Percentiles rank a stretch among this genome's conserved stretches.
Evolutionary conservation across 2,329 filamentous ascomycete genomes (phyloP).

Genomic region (Magnaporthales sp.): DNA sequence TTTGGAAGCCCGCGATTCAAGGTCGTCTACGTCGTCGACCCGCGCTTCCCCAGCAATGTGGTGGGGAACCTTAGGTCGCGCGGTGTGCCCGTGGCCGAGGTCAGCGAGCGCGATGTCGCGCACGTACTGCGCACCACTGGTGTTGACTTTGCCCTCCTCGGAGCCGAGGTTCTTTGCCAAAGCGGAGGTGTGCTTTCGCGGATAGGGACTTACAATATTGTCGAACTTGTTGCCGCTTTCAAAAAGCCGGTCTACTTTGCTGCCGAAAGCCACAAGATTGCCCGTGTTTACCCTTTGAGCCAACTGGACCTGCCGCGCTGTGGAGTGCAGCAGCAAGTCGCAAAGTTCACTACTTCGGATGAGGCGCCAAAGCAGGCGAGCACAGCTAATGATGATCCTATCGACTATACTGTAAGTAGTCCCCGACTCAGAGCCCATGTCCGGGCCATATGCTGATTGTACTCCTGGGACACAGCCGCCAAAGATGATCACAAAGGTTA

Average conservation of each 20-base stretch:
- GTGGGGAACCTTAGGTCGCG: constrained; percentile 63
- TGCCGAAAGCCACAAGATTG: constrained; percentile 94
- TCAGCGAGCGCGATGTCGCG: constrained; percentile 66
- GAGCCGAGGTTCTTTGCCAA: constrained; percentile 81
- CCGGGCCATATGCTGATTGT: constrained; percentile 15
- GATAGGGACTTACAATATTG: constrained; percentile 80
- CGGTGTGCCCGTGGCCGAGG: constrained; percentile 75
- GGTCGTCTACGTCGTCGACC: constrained; percentile 70
- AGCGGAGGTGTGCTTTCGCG: constrained; percentile 89
- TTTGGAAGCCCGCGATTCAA: constrained; percentile 59
- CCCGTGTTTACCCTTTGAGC: constrained; percentile 72
- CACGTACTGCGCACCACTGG: constrained; percentile 61
- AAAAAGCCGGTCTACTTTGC: constrained; percentile 73
- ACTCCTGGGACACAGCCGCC: constrained; percentile 40
- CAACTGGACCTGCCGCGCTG: constrained; percentile 58
- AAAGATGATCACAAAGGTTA: constrained; percentile 60
- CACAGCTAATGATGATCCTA: constrained; percentile 31
- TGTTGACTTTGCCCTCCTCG: constrained; percentile 60
- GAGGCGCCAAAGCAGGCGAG: constrained; percentile 13
- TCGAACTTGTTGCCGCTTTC: constrained; percentile 63
- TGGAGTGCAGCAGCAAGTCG: constrained; percentile 68
- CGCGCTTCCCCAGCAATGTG: constrained; percentile 26
- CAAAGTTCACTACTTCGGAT: constrained; percentile 56
- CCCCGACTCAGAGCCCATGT: too few species aligned
- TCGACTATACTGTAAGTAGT: constrained; percentile 61